phyloP scores from a whole-genome alignment of 2,329 filamentous ascomycete genomes.

The Phialemonium atrogriseum region DNA sequence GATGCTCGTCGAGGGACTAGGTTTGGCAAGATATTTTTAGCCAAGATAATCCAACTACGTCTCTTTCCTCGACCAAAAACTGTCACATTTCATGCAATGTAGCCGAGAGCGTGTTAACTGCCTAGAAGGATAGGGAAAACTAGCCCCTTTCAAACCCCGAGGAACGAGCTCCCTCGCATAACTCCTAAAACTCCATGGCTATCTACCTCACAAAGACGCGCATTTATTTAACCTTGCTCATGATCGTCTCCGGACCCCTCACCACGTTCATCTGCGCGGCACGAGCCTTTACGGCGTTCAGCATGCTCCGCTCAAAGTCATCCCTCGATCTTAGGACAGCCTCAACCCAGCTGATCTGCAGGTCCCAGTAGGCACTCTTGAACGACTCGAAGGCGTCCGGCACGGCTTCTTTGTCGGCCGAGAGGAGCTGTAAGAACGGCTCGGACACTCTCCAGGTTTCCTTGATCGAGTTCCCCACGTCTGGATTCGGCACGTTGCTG shows the following conservation, averaged over 20 bases:
- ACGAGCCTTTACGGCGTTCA: constrained; percentile 78
- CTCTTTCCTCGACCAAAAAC: too few relatives aligned
- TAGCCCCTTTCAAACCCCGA: too few relatives aligned
- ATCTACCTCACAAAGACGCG: neutral
- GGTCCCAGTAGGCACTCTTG: constrained; percentile 84
- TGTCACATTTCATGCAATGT: too few relatives aligned
- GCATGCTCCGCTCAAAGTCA: constrained; percentile 86
- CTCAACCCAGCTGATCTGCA: constrained; percentile 94
- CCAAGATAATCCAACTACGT: too few relatives aligned
- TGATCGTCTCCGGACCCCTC: constrained; percentile 81
- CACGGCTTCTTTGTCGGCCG: constrained; percentile 63
- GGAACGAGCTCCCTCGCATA: too few relatives aligned
- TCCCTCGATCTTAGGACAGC: constrained; percentile 78
- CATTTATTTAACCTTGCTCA: constrained; percentile 75
- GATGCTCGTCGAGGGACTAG: too few relatives aligned
- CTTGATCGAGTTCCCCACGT: constrained; percentile 68
- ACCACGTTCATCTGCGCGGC: constrained; percentile 80
- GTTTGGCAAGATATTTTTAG: too few relatives aligned
- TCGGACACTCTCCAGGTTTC: constrained; percentile 89
- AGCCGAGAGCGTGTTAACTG: too few relatives aligned
- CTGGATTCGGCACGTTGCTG: constrained; percentile 58
- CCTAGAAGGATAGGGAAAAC: too few relatives aligned
- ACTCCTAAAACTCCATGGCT: constrained; percentile 1
- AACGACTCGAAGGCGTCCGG: constrained; percentile 75
- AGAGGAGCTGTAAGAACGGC: constrained; percentile 71